Base-by-base conservation (phyloP, 1,284 basidiomycete genomes). In the Ganoderma resinaceum region DNA sequence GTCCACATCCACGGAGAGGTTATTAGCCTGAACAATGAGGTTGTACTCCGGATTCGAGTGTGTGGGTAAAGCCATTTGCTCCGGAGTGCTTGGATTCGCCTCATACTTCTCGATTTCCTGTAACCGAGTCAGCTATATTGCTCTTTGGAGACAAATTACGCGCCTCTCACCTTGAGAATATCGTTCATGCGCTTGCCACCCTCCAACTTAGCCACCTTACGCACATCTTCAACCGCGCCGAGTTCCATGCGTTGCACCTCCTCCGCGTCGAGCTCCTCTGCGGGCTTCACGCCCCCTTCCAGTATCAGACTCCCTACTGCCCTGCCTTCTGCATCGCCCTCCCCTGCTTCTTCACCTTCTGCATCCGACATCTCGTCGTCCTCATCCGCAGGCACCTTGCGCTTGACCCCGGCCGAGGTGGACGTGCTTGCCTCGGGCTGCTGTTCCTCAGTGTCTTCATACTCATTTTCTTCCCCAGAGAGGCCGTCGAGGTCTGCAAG, bases 1-100 rank as follows among this genome's bases (percentile, higher is more conserved):
- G 81, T 99, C 98, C 1, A 99, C 92, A 75, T 99, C 98, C 23
- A 99, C 98, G 0, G 96, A 96, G 69, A 99, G 85, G 82, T 99
- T 99, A 84, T 99, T 99, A 16, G 97, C 95, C 74, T 95, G 91
- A 2, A 99, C 98, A 75, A 99, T 99, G 68, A 99, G 86, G 70
- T 92, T 91, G 82, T 99, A 99, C 80, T 99, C 98, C 0, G 95
- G 95, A 78, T 97, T 97, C 72, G 97, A 88, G 79, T 97, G 95
- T 0, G 95, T 89, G 16, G 95, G 94, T 49, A 86, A 84, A 2
- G 87, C 87, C 86, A 91, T 94, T 73, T 91, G 88, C 71, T 96
- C 92, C 14, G 89, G 86, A 0, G 95, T 91, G 61, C 90, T 91
- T 2, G 92, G 92, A 65, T 91, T 90, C 0, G 84, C 85, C 70